These are phyloP conservation scores for Fomitopsis palustris DNA, from an alignment of 1,284 basidiomycete species.

Conservation along the genomic window DNA sequence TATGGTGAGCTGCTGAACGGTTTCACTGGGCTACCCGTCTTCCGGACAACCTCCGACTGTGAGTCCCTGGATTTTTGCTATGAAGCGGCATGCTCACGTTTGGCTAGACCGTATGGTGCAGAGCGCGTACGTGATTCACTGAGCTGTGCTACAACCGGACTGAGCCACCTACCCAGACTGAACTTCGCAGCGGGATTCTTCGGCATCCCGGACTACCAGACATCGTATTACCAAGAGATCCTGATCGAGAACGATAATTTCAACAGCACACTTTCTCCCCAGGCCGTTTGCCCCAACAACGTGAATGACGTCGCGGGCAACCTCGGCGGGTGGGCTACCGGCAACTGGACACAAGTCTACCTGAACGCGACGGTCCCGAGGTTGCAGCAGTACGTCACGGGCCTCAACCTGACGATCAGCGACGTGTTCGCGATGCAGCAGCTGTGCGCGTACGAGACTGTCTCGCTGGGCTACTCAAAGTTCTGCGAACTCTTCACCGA, in stretches of 20 bases:
- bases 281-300: slow-evolving; percentile 39
- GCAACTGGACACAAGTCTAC: slow-evolving; percentile 51
- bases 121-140: slow-evolving; percentile 40
- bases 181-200: slow-evolving; percentile 63
- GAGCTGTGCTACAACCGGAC: not conserved
- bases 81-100: not conserved
- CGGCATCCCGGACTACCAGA: slow-evolving; percentile 45
- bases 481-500: slow-evolving; percentile 60
- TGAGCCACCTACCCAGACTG: slow-evolving; percentile 25
- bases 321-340: slow-evolving; percentile 28
- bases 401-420: slow-evolving; percentile 44
- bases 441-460: slow-evolving; percentile 64
- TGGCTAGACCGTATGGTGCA: slow-evolving; percentile 44
- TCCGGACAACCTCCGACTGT: slow-evolving; percentile 57
- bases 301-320: slow-evolving; percentile 31
- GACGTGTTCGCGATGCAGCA: slow-evolving; percentile 48
- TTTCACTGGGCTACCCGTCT: slow-evolving; percentile 51
- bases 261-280: slow-evolving; percentile 59
- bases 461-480: slow-evolving; percentile 55
- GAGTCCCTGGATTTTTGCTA: not conserved
- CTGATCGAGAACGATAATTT: slow-evolving; percentile 47
- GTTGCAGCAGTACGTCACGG: slow-evolving; percentile 42
- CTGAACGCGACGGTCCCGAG: slow-evolving; percentile 47
- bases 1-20: slow-evolving; percentile 57
- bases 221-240: slow-evolving; percentile 47